phyloP scores from a whole-genome alignment of 495 filamentous ascomycete genomes.

The Aspergillus sclerotioniger region DNA sequence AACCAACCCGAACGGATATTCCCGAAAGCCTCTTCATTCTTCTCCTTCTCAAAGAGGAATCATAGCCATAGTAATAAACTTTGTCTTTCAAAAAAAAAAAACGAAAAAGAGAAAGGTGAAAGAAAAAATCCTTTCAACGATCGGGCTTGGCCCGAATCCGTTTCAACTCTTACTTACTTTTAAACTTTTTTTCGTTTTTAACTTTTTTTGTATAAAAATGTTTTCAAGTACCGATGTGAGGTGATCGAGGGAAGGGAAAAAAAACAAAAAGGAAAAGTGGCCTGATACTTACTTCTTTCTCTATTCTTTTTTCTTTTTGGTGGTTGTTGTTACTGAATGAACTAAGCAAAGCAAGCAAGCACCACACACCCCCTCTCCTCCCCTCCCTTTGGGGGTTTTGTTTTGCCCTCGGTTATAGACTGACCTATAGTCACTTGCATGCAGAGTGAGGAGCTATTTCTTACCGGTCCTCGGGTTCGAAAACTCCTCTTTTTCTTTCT shows the following conservation, averaged over 20 bases:
- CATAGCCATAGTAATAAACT: neutral
- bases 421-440: neutral
- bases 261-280: neutral
- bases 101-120: no score
- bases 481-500: no score
- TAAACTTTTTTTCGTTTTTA: conserved; percentile 5
- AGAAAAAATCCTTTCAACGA: neutral
- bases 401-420: neutral
- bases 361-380: neutral
- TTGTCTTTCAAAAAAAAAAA: neutral
- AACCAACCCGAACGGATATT: neutral
- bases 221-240: neutral
- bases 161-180: neutral
- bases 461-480: no score
- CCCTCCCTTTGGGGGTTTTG: neutral
- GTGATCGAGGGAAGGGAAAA: conserved; percentile 4
- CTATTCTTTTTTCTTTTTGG: no score
- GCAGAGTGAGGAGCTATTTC: no score
- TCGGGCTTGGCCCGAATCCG: neutral
- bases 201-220: neutral
- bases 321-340: no score
- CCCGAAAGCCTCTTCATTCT: conserved; percentile 1
- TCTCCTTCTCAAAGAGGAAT: neutral
- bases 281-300: neutral
- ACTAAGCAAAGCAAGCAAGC: no score